These are phyloP conservation scores for Mallotus repandus DNA, from an alignment of 441 rosid genomes.

Conservation along the genomic window DNA sequence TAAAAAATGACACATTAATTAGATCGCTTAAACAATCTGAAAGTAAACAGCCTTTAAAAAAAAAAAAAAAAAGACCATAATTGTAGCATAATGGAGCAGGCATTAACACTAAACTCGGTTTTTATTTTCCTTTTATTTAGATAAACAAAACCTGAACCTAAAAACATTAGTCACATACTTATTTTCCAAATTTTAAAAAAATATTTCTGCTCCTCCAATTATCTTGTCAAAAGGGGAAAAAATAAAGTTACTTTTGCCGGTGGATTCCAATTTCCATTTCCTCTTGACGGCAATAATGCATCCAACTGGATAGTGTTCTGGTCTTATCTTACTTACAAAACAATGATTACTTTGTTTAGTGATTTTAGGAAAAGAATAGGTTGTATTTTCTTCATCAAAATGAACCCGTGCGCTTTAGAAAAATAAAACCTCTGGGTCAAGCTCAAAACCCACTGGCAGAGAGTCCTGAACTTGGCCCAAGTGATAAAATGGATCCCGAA, in stretches of 20 bases:
- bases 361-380: neutral
- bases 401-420: no score
- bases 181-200: no score
- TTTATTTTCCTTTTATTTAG: neutral
- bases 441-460: neutral
- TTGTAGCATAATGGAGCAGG: neutral
- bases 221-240: neutral
- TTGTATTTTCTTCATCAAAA: no score
- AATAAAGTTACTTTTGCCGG: neutral
- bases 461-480: no score
- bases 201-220: neutral
- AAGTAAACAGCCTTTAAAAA: neutral
- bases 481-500: no score
- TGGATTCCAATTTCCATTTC: constrained; percentile 14
- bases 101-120: neutral
- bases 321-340: neutral
- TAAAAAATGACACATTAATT: neutral
- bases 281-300: constrained; percentile 7
- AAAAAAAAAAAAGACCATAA: no score
- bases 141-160: no score
- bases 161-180: no score
- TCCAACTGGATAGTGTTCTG: constrained; percentile 6
- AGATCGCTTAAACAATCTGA: neutral
- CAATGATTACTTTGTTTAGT: neutral
- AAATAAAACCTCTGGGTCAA: neutral